A percentile compares a stretch with the other conserved stretches of the same genome.
Evolutionary conservation across 306 rosid genomes (phyloP).

Genomic region (Trichosanthes truncata): DNA sequence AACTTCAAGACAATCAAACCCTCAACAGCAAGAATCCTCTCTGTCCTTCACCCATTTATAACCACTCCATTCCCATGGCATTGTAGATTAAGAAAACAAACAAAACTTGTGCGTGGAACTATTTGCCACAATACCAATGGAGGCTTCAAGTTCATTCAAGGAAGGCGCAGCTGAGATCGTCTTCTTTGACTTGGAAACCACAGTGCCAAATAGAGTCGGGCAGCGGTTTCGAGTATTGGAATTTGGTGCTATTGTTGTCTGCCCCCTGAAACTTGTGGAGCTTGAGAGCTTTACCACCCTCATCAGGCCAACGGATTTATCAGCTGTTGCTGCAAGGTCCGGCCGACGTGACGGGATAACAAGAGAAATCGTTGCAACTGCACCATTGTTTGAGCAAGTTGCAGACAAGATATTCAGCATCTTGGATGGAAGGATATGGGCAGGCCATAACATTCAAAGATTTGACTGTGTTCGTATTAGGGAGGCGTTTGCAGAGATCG

Average conservation of each 20-base stretch:
- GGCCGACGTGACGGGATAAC: conserved; percentile 75
- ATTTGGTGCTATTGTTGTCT: conserved; percentile 83
- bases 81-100: background rate
- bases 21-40: conserved; percentile 28
- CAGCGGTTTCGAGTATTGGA: conserved; percentile 64
- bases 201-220: conserved; percentile 60
- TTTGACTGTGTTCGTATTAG: conserved; percentile 79
- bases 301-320: conserved; percentile 55
- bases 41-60: conserved; percentile 17
- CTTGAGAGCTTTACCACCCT: conserved; percentile 63
- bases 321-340: conserved; percentile 43
- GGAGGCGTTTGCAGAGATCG: conserved; percentile 63
- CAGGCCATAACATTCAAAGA: conserved; percentile 79
- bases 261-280: conserved; percentile 61
- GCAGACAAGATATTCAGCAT: conserved; percentile 63
- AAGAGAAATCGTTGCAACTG: conserved; percentile 39
- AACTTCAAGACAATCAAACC: conserved; percentile 52
- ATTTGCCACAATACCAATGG: conserved; percentile 22
- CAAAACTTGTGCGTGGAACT: conserved; percentile 2
- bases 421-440: conserved; percentile 86
- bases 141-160: conserved; percentile 25
- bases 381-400: conserved; percentile 76
- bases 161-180: conserved; percentile 49
- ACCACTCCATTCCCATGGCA: conserved; percentile 6
- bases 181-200: conserved; percentile 93